Base-by-base conservation (phyloP, 257 asterid species). In the Vinca minor region DNA sequence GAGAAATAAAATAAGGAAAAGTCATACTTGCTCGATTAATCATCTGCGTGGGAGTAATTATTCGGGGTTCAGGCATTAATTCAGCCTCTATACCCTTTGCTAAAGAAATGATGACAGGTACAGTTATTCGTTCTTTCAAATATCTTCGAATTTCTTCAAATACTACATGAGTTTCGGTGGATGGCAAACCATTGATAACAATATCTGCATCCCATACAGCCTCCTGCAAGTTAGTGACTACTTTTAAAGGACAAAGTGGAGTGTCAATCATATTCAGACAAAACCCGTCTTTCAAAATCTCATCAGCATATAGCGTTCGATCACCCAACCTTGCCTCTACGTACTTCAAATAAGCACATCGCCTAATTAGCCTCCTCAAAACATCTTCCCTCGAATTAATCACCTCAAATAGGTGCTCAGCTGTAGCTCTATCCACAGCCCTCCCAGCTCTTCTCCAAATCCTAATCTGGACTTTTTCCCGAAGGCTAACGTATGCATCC, bases 171-270 rank as follows among this genome's bases (percentile, higher is more conserved):
- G 93, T 87, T 69, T 87, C 95, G 12, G 95, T 87, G 25, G 95
- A 87, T 8, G 95, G 95, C 80, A 87, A 73, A 52, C 93, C 93
- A 39, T 87, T 87, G 20, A 87, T 77, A 35, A 87, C 93, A 49
- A 87, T 67, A 71, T 87, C 95, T 11, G 93, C 95, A 67, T 87
- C 93, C 95, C 95, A 87, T 61, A 85, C 88, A 53, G 95, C 95
- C 76, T 87, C 95, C 73, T 87, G 95, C 78, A 87, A 81, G 69
- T 87, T 87, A 2, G 87, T 87, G 69, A 87, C 93, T 35, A 87
- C 93, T 67, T 87, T 87, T 78, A 85, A 74, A 6, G 95, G 95
- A 64, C 90, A 87, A 65, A 87, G 82, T 4, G 95, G 95, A 0
- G 95, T 84, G 60, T n/a, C n/a, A n/a, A n/a, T n/a, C n/a, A n/a